Conservation (phyloP, 164 flowering plant species). For the Macadamia tetraphylla region DNA sequence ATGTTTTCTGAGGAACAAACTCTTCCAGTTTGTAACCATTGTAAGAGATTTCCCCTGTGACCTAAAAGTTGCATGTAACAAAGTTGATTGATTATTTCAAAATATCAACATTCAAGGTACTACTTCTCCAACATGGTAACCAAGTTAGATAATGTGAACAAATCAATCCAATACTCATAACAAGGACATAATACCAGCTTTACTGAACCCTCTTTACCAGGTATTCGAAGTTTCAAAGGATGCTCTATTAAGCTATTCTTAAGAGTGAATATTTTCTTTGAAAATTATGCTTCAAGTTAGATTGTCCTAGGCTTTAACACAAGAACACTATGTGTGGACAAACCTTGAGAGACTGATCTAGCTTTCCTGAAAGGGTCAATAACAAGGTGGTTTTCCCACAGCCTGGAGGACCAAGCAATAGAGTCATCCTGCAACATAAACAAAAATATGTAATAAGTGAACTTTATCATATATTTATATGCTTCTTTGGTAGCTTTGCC, state of each 20-base stretch:
- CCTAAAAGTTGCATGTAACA: conserved; percentile 1
- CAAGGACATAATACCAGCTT: too few relatives aligned
- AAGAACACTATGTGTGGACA: not conserved
- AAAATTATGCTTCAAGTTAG: not conserved
- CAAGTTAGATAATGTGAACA: too few relatives aligned
- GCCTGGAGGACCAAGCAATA: conserved; percentile 26
- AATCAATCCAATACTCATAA: too few relatives aligned
- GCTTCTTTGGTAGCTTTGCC: not conserved
- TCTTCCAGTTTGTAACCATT: conserved; percentile 21
- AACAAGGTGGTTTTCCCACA: conserved; percentile 23
- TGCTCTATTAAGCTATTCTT: too few relatives aligned
- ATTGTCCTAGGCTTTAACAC: not conserved
- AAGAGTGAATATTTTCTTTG: too few relatives aligned
- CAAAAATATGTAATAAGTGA: not conserved
- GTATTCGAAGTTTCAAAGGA: too few relatives aligned
- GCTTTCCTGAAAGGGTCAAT: conserved; percentile 15
- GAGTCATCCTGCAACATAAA: conserved; percentile 15
- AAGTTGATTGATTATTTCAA: too few relatives aligned
- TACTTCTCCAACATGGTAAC: too few relatives aligned
- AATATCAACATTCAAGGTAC: too few relatives aligned
- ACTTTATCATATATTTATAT: too few relatives aligned
- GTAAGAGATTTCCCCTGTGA: conserved; percentile 19
- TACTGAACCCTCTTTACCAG: not conserved
- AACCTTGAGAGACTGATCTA: conserved; percentile 18
- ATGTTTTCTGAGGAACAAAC: conserved; percentile 21